Percentiles rank a stretch among this genome's conserved stretches.
phyloP scores from a whole-genome alignment of 108 stramenopile genomes.

The Stephanodiscus minutulus region DNA sequence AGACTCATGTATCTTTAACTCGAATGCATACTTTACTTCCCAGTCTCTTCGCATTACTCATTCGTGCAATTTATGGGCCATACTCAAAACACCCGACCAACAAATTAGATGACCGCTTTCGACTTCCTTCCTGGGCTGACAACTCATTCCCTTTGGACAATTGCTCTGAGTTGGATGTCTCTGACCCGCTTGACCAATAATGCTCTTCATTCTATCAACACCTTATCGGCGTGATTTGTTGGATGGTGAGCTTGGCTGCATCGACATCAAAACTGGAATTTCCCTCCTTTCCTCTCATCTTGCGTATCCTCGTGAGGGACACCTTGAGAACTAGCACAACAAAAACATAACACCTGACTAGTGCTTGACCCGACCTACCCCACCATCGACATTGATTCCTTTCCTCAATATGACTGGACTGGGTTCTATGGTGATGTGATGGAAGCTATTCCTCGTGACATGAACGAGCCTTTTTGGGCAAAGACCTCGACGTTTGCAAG shows the following conservation, averaged over 20 bases:
- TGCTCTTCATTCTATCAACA: constrained; percentile 6
- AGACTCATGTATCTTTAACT: too few relatives aligned
- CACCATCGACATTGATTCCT: background rate
- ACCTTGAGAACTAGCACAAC: constrained; percentile 20
- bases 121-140: background rate
- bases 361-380: constrained; percentile 41
- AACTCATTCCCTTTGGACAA: constrained; percentile 28
- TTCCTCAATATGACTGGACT: constrained; percentile 8
- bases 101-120: background rate
- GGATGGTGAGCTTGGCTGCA: too few relatives aligned
- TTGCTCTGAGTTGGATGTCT: constrained; percentile 9
- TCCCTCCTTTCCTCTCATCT: constrained; percentile 44
- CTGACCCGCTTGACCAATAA: background rate
- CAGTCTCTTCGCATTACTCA: too few relatives aligned
- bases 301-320: constrained; percentile 45
- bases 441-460: constrained; percentile 23
- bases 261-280: constrained; percentile 47
- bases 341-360: background rate
- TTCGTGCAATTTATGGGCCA: too few relatives aligned
- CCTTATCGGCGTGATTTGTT: constrained; percentile 47
- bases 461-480: constrained; percentile 12
- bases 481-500: background rate
- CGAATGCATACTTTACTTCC: too few relatives aligned
- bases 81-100: constrained; percentile 1
- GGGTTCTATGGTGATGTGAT: constrained; percentile 14